Conservation (phyloP, 2,329 filamentous ascomycete genomes). For the Colletotrichum caudatum region DNA sequence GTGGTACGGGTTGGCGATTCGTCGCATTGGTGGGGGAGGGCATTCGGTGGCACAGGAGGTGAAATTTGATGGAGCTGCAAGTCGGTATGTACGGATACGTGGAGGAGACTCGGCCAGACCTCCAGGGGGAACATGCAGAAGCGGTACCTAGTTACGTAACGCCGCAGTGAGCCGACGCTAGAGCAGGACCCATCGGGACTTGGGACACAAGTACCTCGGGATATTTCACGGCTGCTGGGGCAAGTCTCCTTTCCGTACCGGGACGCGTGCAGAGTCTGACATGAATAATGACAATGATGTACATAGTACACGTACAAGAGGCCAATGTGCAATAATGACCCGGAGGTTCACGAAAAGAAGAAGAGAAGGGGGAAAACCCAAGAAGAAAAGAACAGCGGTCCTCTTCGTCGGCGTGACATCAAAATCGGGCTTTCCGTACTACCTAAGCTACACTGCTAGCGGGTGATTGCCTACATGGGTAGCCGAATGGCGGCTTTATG, state of each 20-base stretch:
- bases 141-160: conserved; percentile 37
- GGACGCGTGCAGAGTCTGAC: neutral
- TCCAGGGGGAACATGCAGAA: conserved; percentile 16
- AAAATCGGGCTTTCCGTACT: neutral
- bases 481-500: neutral
- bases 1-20: conserved; percentile 18
- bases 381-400: neutral
- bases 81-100: conserved; percentile 31
- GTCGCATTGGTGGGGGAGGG: conserved; percentile 13
- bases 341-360: neutral
- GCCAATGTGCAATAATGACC: neutral
- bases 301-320: neutral
- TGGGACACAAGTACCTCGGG: conserved; percentile 25
- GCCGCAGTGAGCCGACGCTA: conserved; percentile 11
- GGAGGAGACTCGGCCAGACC: conserved; percentile 21
- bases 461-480: neutral
- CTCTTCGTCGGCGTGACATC: neutral
- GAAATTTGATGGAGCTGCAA: conserved; percentile 36
- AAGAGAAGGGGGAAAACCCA: neutral
- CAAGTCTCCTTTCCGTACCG: conserved; percentile 3
- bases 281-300: neutral
- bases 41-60: conserved; percentile 9
- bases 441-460: neutral
- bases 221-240: neutral
- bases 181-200: conserved; percentile 17